phyloP scores from a whole-genome alignment of 306 rosid genomes.

The Trifolium subterraneum region DNA sequence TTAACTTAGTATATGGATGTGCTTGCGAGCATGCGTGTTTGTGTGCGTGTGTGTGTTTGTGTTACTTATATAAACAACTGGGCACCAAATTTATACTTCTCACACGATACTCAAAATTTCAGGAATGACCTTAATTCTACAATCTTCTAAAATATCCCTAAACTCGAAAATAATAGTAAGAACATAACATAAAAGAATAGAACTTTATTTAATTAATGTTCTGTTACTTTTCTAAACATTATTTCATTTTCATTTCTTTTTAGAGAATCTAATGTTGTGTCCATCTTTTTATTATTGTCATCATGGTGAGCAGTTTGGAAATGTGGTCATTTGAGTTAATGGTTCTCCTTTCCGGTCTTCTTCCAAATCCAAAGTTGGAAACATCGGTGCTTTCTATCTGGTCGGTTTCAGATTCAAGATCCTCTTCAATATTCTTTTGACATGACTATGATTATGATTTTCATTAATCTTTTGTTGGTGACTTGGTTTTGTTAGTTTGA shows the following conservation, averaged over 20 bases:
- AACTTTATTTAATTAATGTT: neutral
- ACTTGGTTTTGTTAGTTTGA: conserved; percentile 7
- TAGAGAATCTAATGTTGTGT: conserved; percentile 4
- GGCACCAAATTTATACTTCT: too few relatives aligned
- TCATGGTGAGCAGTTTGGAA: conserved; percentile 46
- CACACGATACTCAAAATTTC: too few relatives aligned
- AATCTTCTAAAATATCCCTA: too few relatives aligned
- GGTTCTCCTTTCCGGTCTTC: conserved; percentile 9
- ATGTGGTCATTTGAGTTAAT: conserved; percentile 7
- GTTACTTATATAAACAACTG: too few relatives aligned
- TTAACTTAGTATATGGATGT: too few relatives aligned
- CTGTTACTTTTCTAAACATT: neutral
- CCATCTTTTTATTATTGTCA: neutral
- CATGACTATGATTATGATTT: neutral
- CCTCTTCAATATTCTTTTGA: neutral
- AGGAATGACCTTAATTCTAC: too few relatives aligned
- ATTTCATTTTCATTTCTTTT: neutral
- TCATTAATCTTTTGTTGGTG: neutral
- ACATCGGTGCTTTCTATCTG: conserved; percentile 14
- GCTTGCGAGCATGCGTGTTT: too few relatives aligned
- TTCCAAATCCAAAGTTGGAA: conserved; percentile 20
- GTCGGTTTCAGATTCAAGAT: neutral
- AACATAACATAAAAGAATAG: neutral
- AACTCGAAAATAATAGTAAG: too few relatives aligned
- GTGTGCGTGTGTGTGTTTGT: too few relatives aligned